Evolutionary conservation across 805 yeast genomes (phyloP).

Genomic region (Wickerhamiella occidentalis): DNA sequence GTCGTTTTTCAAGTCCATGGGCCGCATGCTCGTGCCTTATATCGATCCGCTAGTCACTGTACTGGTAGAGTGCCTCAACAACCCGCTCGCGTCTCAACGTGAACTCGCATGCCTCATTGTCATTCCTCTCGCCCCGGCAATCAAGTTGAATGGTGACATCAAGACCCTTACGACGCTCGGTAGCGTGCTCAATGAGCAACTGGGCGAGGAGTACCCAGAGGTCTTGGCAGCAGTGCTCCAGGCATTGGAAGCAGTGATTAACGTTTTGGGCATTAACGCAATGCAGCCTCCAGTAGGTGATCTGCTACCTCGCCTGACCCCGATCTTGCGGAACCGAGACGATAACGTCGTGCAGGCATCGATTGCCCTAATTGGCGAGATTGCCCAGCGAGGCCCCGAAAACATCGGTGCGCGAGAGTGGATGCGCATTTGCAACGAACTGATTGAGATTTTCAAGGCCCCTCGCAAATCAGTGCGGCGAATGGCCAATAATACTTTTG

Average conservation of each 20-base stretch:
- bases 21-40: constrained; percentile 55
- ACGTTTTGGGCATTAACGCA: constrained; percentile 40
- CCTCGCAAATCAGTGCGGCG: constrained; percentile 62
- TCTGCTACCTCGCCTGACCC: constrained; percentile 76
- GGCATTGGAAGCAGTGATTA: constrained; percentile 55
- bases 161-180: constrained; percentile 55
- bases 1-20: constrained; percentile 48
- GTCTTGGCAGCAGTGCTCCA: constrained; percentile 75
- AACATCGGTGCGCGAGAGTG: constrained; percentile 84
- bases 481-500: constrained; percentile 85
- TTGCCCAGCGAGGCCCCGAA: constrained; percentile 71
- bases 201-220: constrained; percentile 92
- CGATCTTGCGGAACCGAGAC: constrained; percentile 78
- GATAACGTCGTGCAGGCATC: constrained; percentile 82
- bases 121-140: constrained; percentile 49
- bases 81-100: constrained; percentile 58
- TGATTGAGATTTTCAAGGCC: constrained; percentile 78
- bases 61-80: constrained; percentile 57
- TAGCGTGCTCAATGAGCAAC: constrained; percentile 65
- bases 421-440: constrained; percentile 91
- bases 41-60: constrained; percentile 61
- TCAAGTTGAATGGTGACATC: constrained; percentile 52
- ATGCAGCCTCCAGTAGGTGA: constrained; percentile 76
- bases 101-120: constrained; percentile 77
- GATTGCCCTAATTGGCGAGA: constrained; percentile 64